Base-by-base conservation (phyloP, 768 basidiomycete species). In the Phanerochaete carnosa region DNA sequence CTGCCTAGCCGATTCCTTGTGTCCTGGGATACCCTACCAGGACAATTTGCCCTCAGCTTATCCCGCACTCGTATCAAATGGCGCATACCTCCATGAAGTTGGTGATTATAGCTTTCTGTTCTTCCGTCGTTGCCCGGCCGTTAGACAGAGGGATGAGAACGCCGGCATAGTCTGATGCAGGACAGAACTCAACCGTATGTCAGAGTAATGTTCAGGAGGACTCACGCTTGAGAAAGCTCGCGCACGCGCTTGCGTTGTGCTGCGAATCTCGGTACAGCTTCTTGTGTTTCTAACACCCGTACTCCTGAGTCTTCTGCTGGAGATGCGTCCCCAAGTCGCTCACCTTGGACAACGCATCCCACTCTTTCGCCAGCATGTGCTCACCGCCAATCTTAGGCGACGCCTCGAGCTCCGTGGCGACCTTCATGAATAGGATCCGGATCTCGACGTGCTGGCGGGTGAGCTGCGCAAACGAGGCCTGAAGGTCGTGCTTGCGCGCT, bases 71-170 rank as follows among this genome's bases (percentile, higher is more conserved):
- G 8, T 46, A 25, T 25, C 9, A 8, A 25, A 8, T 25, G 19
- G 32, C 54, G 12, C 39, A 19, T 55, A 67, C 69, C 64, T 70
- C 69, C 26, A 68, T 51, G 58, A 70, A 70, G 45, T 68, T 68
- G 52, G 63, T 64, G 45, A 70, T 67, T 68, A 70, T 68, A 13
- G 66, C 26, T 32, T 47, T 62, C 65, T 70, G 68, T 63, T 70
- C 65, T 26, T 55, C 52, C 6, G 61, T 37, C 39, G 43, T 60
- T 58, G 58, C 65, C 26, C 11, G 25, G 6, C 66, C 65, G 45
- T 60, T 62, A 2, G 69, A 64, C 16, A 70, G 49, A 2, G 69
- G 69, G 13, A 70, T 59, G 19, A 70, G 47, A 5, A 70, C 63
- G 23, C 63, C 65, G 23, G 61, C 66, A 57, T 66, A 70, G 37